Conservation (phyloP, 768 basidiomycete genomes). For the Sarcodon aspratus region DNA sequence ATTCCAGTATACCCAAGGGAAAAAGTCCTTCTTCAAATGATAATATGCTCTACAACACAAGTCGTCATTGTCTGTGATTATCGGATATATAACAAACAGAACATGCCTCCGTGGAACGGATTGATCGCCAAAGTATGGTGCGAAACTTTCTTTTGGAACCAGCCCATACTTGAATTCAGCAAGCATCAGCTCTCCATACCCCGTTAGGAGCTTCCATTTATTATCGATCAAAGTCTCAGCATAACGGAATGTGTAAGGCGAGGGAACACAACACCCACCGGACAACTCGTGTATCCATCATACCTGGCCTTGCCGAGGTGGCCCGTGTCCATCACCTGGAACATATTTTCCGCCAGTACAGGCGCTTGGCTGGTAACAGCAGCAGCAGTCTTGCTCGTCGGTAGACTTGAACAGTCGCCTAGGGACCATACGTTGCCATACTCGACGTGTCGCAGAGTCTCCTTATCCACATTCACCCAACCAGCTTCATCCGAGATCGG, state of each 20-base stretch:
- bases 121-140: slow-evolving; percentile 59
- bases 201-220: slow-evolving; percentile 52
- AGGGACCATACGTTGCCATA: slow-evolving; percentile 78
- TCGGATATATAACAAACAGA: background rate
- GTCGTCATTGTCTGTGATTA: slow-evolving; percentile 7
- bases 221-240: background rate
- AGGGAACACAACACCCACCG: slow-evolving; percentile 49
- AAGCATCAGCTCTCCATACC: slow-evolving; percentile 74
- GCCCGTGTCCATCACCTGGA: slow-evolving; percentile 64
- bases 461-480: slow-evolving; percentile 81
- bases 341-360: slow-evolving; percentile 82
- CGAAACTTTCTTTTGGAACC: slow-evolving; percentile 81
- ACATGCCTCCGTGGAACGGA: slow-evolving; percentile 59
- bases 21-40: slow-evolving; percentile 75
- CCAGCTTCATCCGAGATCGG: slow-evolving; percentile 73
- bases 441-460: slow-evolving; percentile 69
- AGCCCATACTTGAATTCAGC: slow-evolving; percentile 93
- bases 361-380: slow-evolving; percentile 89
- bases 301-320: slow-evolving; percentile 60
- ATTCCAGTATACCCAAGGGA: slow-evolving; percentile 74
- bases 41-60: slow-evolving; percentile 52
- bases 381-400: slow-evolving; percentile 94
- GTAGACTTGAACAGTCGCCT: slow-evolving; percentile 87
- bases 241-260: slow-evolving; percentile 1
- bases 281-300: slow-evolving; percentile 84